Conservation (phyloP, 495 filamentous ascomycete genomes). For the Penicillium parvum region DNA sequence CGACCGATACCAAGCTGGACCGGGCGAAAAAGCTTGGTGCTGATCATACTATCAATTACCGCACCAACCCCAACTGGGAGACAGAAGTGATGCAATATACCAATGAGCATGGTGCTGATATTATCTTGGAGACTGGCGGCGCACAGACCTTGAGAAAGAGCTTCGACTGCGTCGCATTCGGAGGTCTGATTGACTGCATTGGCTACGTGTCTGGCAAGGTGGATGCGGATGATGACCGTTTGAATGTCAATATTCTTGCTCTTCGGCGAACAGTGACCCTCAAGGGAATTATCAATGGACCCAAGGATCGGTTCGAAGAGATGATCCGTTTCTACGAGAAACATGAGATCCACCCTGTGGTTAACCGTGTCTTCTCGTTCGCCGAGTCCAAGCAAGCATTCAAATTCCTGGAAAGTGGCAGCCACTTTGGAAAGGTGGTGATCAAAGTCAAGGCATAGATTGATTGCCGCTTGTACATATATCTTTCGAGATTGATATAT, state of each 20-base stretch:
- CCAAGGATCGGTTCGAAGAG: constrained; percentile 55
- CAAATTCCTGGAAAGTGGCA: constrained; percentile 56
- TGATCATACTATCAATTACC: constrained; percentile 63
- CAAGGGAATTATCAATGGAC: constrained; percentile 60
- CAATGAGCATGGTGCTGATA: constrained; percentile 56
- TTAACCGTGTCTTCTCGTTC: constrained; percentile 58
- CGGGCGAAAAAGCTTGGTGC: constrained; percentile 56
- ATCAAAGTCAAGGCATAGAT: constrained; percentile 47
- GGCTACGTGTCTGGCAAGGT: constrained; percentile 61
- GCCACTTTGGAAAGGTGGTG: constrained; percentile 71
- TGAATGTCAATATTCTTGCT: constrained; percentile 51
- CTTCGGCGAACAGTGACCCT: constrained; percentile 48
- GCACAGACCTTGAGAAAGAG: constrained; percentile 56
- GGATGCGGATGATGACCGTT: constrained; percentile 35
- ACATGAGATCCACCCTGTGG: constrained; percentile 56
- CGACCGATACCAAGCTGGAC: constrained; percentile 59
- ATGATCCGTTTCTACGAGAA: constrained; percentile 57
- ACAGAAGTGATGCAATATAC: constrained; percentile 61
- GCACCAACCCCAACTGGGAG: constrained; percentile 62
- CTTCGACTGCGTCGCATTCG: constrained; percentile 59
- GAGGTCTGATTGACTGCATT: constrained; percentile 63
- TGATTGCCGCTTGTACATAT: no score
- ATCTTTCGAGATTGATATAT: background rate
- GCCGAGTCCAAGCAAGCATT: constrained; percentile 50
- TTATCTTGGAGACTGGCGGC: constrained; percentile 67